phyloP scores from a whole-genome alignment of 192 early-diverging fungal genomes.

The Coemansia biformis region DNA sequence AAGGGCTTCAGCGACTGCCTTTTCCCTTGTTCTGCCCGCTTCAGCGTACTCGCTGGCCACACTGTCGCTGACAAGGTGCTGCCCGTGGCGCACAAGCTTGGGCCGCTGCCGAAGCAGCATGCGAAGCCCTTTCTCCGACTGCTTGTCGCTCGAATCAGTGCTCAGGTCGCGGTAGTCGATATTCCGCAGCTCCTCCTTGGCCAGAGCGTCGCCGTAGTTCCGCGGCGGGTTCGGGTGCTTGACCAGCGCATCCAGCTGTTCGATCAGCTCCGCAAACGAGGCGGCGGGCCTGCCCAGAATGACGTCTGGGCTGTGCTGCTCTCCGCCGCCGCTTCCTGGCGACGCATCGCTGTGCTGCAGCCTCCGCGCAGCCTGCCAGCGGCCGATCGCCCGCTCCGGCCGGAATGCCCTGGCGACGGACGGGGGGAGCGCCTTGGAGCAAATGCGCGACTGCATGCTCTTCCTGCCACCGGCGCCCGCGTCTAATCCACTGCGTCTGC shows the following conservation, averaged over 20 bases:
- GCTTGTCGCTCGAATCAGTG: conserved; percentile 1
- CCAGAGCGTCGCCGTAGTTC: conserved; percentile 49
- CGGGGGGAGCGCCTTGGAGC: conserved; percentile 9
- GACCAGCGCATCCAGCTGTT: conserved; percentile 37
- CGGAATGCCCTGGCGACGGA: background rate
- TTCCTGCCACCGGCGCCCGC: too few relatives aligned
- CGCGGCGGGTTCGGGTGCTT: conserved; percentile 46
- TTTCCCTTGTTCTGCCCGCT: background rate
- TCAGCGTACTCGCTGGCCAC: too few relatives aligned
- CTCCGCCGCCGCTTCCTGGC: too few relatives aligned
- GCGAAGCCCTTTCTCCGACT: background rate
- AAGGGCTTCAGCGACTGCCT: background rate
- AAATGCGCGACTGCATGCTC: conserved; percentile 34
- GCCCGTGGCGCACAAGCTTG: conserved; percentile 7
- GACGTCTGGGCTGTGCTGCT: too few relatives aligned
- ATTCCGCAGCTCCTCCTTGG: conserved; percentile 42
- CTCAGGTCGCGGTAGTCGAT: conserved; percentile 23
- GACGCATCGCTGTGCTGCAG: background rate
- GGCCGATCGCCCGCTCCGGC: background rate
- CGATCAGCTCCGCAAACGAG: conserved; percentile 31
- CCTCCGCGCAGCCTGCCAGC: background rate
- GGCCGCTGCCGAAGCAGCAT: conserved; percentile 14
- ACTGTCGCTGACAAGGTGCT: background rate
- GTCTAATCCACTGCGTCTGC: too few relatives aligned
- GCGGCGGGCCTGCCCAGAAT: conserved; percentile 26